Evolutionary conservation across 495 filamentous ascomycete species (phyloP).

Genomic region (Hypoxylon fragiforme): DNA sequence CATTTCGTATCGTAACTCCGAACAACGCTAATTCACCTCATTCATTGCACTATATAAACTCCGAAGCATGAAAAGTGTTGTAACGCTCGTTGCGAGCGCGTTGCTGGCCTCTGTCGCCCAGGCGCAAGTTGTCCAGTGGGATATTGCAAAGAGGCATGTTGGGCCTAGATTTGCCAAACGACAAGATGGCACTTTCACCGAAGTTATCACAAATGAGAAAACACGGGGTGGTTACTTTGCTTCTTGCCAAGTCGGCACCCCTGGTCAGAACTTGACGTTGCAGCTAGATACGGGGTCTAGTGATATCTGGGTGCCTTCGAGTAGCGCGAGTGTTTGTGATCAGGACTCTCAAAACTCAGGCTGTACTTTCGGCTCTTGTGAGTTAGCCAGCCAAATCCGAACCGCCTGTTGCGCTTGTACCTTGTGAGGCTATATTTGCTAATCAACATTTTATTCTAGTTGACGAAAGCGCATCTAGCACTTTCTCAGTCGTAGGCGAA

Average conservation of each 20-base stretch:
- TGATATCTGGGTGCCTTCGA: conserved; percentile 83
- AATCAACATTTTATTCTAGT: conserved; percentile 46
- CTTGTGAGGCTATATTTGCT: background rate
- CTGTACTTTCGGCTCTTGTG: conserved; percentile 54
- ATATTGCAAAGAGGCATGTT: conserved; percentile 36
- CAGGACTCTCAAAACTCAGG: conserved; percentile 33
- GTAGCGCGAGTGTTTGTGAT: conserved; percentile 61
- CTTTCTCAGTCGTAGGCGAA: conserved; percentile 64
- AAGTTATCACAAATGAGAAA: conserved; percentile 46
- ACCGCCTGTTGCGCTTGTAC: background rate
- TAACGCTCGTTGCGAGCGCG: conserved; percentile 33
- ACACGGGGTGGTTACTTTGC: conserved; percentile 65
- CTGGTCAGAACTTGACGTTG: conserved; percentile 64
- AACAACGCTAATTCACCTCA: background rate
- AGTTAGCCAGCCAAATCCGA: conserved; percentile 14
- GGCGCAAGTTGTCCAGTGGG: conserved; percentile 51
- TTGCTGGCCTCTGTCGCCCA: conserved; percentile 36
- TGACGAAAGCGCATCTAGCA: conserved; percentile 63
- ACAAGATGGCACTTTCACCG: conserved; percentile 40
- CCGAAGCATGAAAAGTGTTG: conserved; percentile 25
- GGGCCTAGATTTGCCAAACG: conserved; percentile 37
- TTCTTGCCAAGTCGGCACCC: conserved; percentile 71
- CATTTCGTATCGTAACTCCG: background rate
- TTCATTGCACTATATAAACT: background rate
- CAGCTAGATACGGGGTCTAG: conserved; percentile 86